Evolutionary conservation across 345 rosid genomes (phyloP), one percentile per base, ranked within the genome.

Genomic region (Acer saccharum): DNA sequence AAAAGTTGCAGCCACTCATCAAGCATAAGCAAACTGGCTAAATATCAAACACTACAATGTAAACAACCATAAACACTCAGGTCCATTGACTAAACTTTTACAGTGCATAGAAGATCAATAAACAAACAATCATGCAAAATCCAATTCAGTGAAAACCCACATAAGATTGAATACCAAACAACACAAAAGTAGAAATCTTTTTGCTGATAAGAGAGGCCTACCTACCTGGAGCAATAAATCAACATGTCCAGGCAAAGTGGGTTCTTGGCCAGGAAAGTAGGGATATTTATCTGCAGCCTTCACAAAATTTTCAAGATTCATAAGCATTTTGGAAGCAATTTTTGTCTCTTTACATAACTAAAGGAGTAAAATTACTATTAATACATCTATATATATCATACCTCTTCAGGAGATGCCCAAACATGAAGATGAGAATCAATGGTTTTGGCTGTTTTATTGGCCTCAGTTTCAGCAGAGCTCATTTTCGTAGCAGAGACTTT

Each of bases 371-470:
- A 60, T n/a, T 60, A 60, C 12, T 8, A 60, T 8, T 7, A 0
- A 41, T 58, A 58, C 0, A 58, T 52, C 10, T 8, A 58, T 58
- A 21, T 60, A n/a, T 60, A n/a, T 60, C 39, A 10, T 16, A 86
- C 98, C 96, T 95, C 96, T 78, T 86, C 84, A 76, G 98, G 93
- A 75, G 99, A 92, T 61, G 97, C 98, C 97, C 99, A 93, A 0
- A 95, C 78, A 84, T 95, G 99, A 73, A 95, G 88, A 87, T 95
- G 99, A 10, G 98, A 90, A 83, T 95, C 98, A 62, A 95, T 91
- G 72, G 84, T 83, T 76, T 60, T 21, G 52, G 79, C 63, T 35
- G 87, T 48, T 52, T 76, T 35, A 35, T 35, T 73, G 11, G 14
- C 41, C 27, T 67, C 80, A 55, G 90, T 29, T 72, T 57, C 86